Percentiles rank a stretch among this genome's conserved stretches.
Conservation (phyloP, 306 rosid genomes). For the Purshia tridentata region DNA sequence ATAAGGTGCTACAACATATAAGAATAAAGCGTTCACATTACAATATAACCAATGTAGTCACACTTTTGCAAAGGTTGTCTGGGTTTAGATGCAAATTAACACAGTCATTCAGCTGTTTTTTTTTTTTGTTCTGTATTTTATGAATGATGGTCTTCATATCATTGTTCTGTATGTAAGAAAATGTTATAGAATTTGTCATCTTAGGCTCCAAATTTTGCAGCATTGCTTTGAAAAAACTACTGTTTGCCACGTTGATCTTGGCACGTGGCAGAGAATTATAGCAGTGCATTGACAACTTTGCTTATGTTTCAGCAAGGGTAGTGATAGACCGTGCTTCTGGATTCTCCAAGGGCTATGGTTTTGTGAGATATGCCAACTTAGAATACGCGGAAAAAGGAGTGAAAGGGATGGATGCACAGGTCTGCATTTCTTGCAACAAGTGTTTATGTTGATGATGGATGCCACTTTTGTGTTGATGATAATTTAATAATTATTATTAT, state of each 20-base stretch:
- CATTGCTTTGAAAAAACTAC: background rate
- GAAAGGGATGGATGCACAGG: slow-evolving; percentile 1
- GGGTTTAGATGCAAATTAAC: background rate
- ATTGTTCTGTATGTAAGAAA: background rate
- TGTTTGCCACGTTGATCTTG: too few relatives aligned
- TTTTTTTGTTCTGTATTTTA: background rate
- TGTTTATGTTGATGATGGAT: background rate
- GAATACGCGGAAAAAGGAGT: background rate
- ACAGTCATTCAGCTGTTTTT: background rate
- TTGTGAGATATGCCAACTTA: background rate
- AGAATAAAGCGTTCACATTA: background rate
- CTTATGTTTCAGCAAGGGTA: background rate
- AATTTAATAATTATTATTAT: too few relatives aligned
- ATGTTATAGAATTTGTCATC: background rate
- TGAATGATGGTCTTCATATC: background rate
- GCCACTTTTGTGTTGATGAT: too few relatives aligned
- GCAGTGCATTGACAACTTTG: background rate
- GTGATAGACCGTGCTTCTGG: slow-evolving; percentile 2
- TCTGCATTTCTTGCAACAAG: background rate
- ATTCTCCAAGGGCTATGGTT: background rate
- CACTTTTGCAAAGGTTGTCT: background rate
- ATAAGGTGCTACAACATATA: too few relatives aligned
- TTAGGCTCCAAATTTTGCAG: background rate
- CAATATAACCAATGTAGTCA: background rate
- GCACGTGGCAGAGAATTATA: background rate